phyloP scores from a whole-genome alignment of 1,139 yeast species.

The Nakaseomyces bracarensis region DNA sequence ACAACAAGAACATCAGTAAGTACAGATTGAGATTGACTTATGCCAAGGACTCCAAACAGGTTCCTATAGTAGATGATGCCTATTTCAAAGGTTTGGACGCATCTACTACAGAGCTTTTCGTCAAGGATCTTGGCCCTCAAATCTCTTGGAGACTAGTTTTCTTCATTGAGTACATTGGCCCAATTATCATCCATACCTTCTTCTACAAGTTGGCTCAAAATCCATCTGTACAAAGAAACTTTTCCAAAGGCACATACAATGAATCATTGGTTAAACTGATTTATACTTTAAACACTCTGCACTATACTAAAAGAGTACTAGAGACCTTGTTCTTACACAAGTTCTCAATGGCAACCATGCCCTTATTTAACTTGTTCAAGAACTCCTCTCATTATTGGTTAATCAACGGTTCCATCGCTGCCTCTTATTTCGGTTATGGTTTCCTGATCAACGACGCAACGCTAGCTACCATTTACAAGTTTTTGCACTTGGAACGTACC shows the following conservation, averaged over 20 bases:
- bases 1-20: slow-evolving; percentile 38
- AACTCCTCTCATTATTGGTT: slow-evolving; percentile 90
- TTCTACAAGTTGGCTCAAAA: slow-evolving; percentile 39
- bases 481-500: slow-evolving; percentile 17
- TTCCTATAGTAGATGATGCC: slow-evolving; percentile 22
- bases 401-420: slow-evolving; percentile 65
- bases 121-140: slow-evolving; percentile 90
- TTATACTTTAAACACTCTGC: slow-evolving; percentile 49
- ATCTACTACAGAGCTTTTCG: slow-evolving; percentile 38
- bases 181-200: slow-evolving; percentile 69
- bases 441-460: slow-evolving; percentile 26
- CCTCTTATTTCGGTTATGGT: slow-evolving; percentile 66
- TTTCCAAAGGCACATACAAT: slow-evolving; percentile 16
- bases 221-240: slow-evolving; percentile 10
- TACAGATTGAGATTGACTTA: slow-evolving; percentile 38
- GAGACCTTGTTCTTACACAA: slow-evolving; percentile 79
- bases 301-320: slow-evolving; percentile 77
- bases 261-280: slow-evolving; percentile 20
- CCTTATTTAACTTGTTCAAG: slow-evolving; percentile 74
- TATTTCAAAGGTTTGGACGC: slow-evolving; percentile 30
- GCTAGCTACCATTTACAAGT: slow-evolving; percentile 16
- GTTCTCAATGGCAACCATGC: slow-evolving; percentile 90
- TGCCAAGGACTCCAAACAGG: slow-evolving; percentile 25
- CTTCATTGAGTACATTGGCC: slow-evolving; percentile 81
- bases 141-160: slow-evolving; percentile 87